phyloP scores from a whole-genome alignment of 805 yeast genomes.

The Saturnispora bothae region DNA sequence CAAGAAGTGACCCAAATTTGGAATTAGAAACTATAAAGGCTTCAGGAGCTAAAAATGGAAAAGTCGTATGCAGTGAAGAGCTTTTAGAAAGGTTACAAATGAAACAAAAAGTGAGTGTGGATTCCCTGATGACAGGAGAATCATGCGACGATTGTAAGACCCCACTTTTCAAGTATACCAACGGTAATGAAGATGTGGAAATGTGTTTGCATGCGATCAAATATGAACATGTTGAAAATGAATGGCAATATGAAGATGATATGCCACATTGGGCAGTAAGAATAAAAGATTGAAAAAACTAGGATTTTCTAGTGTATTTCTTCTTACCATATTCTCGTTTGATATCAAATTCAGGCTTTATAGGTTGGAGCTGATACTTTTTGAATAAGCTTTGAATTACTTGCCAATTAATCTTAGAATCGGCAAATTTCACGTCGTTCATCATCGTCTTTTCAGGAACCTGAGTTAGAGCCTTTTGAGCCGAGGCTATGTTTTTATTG shows the following conservation, averaged over 20 bases:
- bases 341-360: not conserved
- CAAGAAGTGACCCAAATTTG: conserved; percentile 8
- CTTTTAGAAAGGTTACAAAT: not conserved
- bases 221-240: conserved; percentile 24
- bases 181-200: conserved; percentile 22
- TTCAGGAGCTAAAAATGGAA: not conserved
- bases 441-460: conserved; percentile 6
- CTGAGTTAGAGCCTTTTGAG: conserved; percentile 14
- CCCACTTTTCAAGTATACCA: conserved; percentile 24
- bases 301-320: no score
- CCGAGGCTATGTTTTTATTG: conserved; percentile 9
- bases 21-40: not conserved
- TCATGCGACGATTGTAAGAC: conserved; percentile 29
- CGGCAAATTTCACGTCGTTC: conserved; percentile 7
- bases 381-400: conserved; percentile 9
- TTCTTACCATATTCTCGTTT: not conserved
- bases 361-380: conserved; percentile 3
- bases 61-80: not conserved
- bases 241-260: conserved; percentile 31
- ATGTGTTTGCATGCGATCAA: conserved; percentile 41
- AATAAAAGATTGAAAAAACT: no score
- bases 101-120: conserved; percentile 2
- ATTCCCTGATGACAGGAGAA: conserved; percentile 8
- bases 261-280: conserved; percentile 41
- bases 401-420: conserved; percentile 16